A percentile compares a stretch with the other conserved stretches of the same genome.
These are phyloP conservation scores for Aspergillus affinis DNA, from an alignment of 495 filamentous ascomycete genomes.

Conservation along the genomic window DNA sequence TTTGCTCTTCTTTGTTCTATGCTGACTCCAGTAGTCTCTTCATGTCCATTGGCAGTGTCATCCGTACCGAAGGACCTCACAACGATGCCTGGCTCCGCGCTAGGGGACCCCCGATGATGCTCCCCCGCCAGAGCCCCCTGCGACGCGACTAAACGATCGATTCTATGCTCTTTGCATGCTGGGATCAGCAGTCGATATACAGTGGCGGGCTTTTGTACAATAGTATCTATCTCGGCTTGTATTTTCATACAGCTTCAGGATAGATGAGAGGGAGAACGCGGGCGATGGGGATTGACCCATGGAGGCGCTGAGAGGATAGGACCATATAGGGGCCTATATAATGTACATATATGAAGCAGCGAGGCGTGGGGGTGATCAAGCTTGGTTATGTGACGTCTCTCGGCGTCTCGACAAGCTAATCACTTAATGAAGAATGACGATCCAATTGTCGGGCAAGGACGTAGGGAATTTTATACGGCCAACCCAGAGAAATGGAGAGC, in stretches of 20 bases:
- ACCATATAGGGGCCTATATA: background rate
- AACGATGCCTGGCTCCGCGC: conserved; percentile 51
- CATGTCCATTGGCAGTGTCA: conserved; percentile 97
- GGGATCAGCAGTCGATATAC: conserved; percentile 8
- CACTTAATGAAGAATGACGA: conserved; percentile 20
- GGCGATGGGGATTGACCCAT: background rate
- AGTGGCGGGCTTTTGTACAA: conserved; percentile 32
- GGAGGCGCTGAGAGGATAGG: background rate
- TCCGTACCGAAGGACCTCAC: conserved; percentile 72
- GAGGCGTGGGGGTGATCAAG: conserved; percentile 2
- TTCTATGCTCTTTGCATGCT: background rate
- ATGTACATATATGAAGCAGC: conserved; percentile 22
- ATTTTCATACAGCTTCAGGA: background rate
- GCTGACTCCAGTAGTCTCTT: conserved; percentile 69
- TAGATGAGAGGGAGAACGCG: background rate
- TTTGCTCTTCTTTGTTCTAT: background rate
- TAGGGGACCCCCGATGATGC: conserved; percentile 48
- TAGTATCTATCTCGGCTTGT: conserved; percentile 16
- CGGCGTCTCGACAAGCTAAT: conserved; percentile 21
- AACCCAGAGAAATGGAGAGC: background rate
- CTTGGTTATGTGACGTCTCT: conserved; percentile 14
- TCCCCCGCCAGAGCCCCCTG: conserved; percentile 42
- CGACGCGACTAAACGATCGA: conserved; percentile 33
- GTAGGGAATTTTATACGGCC: background rate
- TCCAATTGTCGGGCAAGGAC: conserved; percentile 6